phyloP scores from a whole-genome alignment of 1,139 yeast genomes.

The Hemisphaericaspora xylofermentans region DNA sequence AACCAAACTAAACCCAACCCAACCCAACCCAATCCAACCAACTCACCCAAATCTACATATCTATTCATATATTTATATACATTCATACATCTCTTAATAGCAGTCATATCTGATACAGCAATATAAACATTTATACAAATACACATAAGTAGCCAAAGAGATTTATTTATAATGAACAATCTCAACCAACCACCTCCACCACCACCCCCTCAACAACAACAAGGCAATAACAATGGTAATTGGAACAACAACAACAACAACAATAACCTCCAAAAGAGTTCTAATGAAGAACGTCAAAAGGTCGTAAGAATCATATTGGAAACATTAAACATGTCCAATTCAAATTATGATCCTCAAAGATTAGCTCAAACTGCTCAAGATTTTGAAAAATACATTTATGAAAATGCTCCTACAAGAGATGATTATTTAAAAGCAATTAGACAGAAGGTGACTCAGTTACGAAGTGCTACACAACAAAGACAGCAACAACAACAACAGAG shows the following conservation, averaged over 20 bases:
- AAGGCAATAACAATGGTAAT: background rate
- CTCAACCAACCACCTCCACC: constrained; percentile 1
- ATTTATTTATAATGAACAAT: background rate
- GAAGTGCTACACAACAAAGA: constrained; percentile 14
- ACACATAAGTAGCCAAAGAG: background rate
- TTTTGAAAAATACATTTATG: constrained; percentile 44
- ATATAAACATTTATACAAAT: too few species aligned
- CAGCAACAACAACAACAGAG: constrained; percentile 10
- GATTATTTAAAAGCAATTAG: constrained; percentile 41
- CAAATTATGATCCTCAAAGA: constrained; percentile 37
- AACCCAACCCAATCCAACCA: too few species aligned
- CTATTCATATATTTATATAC: too few species aligned
- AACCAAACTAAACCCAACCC: too few species aligned
- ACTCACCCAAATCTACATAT: too few species aligned
- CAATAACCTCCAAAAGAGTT: constrained; percentile 1
- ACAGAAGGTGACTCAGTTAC: constrained; percentile 41
- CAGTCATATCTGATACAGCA: too few species aligned
- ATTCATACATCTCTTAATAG: too few species aligned
- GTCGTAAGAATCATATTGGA: constrained; percentile 41
- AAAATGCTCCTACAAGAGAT: constrained; percentile 38
- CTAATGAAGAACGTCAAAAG: constrained; percentile 38
- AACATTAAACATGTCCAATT: constrained; percentile 33
- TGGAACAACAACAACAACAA: constrained; percentile 1
- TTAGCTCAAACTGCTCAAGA: constrained; percentile 46
- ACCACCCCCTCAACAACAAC: constrained; percentile 1